Conservation (phyloP, 2,329 filamentous ascomycete species). For the Penicillium verrucosum region DNA sequence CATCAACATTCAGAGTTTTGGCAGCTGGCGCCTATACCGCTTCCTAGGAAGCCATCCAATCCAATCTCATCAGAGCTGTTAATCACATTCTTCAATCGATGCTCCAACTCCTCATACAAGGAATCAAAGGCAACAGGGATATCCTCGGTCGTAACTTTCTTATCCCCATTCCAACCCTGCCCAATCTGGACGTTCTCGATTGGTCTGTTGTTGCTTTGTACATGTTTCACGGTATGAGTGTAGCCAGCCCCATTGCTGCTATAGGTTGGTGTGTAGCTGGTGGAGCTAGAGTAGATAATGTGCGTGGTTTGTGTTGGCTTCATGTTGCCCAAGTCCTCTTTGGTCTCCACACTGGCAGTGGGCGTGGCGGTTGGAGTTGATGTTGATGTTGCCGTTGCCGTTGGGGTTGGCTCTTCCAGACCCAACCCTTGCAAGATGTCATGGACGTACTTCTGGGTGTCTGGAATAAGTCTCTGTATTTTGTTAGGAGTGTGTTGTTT, state of each 20-base stretch:
- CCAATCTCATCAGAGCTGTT: constrained; percentile 32
- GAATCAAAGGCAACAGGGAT: constrained; percentile 17
- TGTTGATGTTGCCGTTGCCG: neutral
- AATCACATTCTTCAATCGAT: constrained; percentile 19
- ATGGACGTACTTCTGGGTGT: constrained; percentile 15
- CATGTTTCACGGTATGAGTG: constrained; percentile 16
- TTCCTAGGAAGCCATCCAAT: constrained; percentile 1
- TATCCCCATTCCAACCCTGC: constrained; percentile 10
- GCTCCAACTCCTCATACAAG: constrained; percentile 17
- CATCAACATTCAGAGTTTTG: too few species aligned
- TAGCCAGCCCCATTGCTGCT: neutral
- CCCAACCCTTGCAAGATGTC: constrained; percentile 19
- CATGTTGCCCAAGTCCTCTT: neutral
- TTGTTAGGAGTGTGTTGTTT: neutral
- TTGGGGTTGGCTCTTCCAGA: constrained; percentile 5
- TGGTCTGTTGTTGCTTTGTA: constrained; percentile 1
- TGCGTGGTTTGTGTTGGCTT: constrained; percentile 8
- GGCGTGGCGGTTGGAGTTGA: constrained; percentile 7
- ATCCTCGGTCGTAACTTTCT: constrained; percentile 15
- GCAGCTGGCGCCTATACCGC: too few species aligned
- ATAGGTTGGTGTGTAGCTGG: neutral
- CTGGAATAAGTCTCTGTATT: constrained; percentile 24
- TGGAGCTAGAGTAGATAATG: neutral
- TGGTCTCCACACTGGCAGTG: neutral
- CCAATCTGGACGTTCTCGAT: constrained; percentile 18